These are phyloP conservation scores for Fusarium poae DNA, from an alignment of 2,329 filamentous ascomycete genomes.

Conservation along the genomic window DNA sequence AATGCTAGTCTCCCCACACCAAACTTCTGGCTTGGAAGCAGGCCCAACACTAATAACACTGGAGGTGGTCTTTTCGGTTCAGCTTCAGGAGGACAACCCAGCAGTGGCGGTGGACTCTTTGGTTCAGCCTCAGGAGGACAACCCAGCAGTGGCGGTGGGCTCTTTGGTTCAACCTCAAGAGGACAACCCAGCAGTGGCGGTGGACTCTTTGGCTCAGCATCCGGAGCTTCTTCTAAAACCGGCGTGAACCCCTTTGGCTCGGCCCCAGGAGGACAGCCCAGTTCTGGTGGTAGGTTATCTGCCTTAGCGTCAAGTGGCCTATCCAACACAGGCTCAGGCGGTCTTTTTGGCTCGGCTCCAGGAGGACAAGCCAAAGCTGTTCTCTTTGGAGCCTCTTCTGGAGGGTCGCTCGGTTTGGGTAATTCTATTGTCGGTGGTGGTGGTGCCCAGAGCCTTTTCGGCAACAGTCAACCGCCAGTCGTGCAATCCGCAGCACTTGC, in stretches of 20 bases:
- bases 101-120: neutral
- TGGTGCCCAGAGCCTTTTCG: neutral
- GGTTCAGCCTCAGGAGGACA: neutral
- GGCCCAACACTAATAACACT: neutral
- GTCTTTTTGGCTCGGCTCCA: neutral
- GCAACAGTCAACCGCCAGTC: neutral
- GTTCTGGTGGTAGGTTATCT: too few species aligned
- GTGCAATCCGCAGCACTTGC: constrained; percentile 2
- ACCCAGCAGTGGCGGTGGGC: too few species aligned
- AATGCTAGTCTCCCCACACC: neutral
- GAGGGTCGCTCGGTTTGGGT: neutral
- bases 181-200: too few species aligned
- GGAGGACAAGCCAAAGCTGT: neutral
- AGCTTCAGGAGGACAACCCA: neutral
- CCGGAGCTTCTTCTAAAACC: neutral
- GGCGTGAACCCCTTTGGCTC: neutral
- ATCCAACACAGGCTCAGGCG: neutral
- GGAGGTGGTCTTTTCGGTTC: neutral
- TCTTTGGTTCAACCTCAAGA: neutral
- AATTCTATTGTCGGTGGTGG: neutral
- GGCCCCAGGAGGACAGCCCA: too few species aligned
- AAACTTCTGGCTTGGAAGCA: neutral
- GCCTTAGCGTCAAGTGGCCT: too few species aligned
- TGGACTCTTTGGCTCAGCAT: constrained; percentile 1
- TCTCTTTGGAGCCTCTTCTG: constrained; percentile 8